Conservation (phyloP, 2,329 filamentous ascomycete species). For the Salinomyces thailandicus region DNA sequence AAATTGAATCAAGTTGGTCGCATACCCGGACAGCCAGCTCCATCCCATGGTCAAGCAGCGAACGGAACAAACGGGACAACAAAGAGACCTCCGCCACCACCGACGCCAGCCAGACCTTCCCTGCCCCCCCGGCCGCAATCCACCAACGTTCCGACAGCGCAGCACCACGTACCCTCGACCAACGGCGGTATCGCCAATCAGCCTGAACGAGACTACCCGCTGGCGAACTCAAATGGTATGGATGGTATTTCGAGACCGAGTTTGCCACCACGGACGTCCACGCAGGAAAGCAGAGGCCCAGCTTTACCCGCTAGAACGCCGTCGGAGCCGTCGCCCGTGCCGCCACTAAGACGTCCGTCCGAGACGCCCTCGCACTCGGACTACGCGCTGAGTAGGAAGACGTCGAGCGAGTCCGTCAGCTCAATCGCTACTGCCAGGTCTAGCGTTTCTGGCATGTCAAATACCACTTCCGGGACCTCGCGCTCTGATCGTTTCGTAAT, state of each 20-base stretch:
- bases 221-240: conserved; percentile 12
- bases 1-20: conserved; percentile 36
- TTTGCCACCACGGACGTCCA: conserved; percentile 35
- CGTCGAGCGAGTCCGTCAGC: conserved; percentile 42
- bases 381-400: conserved; percentile 25
- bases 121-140: conserved; percentile 25
- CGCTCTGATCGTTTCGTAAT: conserved; percentile 17
- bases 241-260: conserved; percentile 28
- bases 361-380: conserved; percentile 23
- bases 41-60: conserved; percentile 12
- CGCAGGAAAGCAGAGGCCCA: conserved; percentile 28
- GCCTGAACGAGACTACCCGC: conserved; percentile 20
- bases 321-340: conserved; percentile 27
- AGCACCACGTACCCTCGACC: conserved; percentile 27
- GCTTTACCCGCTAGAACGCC: conserved; percentile 38
- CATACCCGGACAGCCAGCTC: conserved; percentile 26
- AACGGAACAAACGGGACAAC: conserved; percentile 16
- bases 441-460: conserved; percentile 41
- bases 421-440: conserved; percentile 40
- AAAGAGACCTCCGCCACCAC: conserved; percentile 28
- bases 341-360: conserved; percentile 36
- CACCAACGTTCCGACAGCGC: conserved; percentile 31
- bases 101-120: conserved; percentile 20
- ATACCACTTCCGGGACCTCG: conserved; percentile 22
- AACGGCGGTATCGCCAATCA: conserved; percentile 29